Base-by-base conservation (phyloP, 352 stramenopile genomes). In the Globisporangium rhizosaccharum region DNA sequence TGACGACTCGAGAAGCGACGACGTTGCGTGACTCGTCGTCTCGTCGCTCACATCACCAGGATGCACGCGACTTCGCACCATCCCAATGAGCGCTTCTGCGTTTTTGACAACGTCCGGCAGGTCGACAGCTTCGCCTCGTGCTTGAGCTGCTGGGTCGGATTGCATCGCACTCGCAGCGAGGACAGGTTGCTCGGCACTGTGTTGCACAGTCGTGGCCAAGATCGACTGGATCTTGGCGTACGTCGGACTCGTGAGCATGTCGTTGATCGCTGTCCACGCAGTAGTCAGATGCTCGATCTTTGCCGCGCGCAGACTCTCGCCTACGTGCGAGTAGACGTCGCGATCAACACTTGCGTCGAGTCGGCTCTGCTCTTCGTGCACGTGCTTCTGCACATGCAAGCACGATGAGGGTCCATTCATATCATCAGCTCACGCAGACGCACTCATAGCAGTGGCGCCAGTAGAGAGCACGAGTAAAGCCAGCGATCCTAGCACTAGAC, bases 281-380 rank as follows among this genome's bases (percentile, higher is more conserved):
- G 23, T 23, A 2, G 56, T 59, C 0, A 73, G 48, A 30, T 66
- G 59, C 20, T 68, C 26, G 1, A 79, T 28, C 45, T 67, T 68
- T 3, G 65, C 66, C 2, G 54, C 36, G 3, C 76, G 67, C 5
- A 65, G 59, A 12, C 41, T 58, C 46, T 73, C 56, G 8, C 62
- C 53, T 4, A 64, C 60, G 55, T 73, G 65, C 5, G 73, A 77
- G 36, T 73, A 80, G 23, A 82, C 64, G 2, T 65, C 61, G 0
- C 62, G 69, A 42, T 57, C 66, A 1, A 72, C 47, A 0, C 44
- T 65, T 7, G 61, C 54, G 28, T 83, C 72, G 0, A 82, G 51
- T 11, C 56, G 28, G 46, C 47, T 71, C 39, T 84, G 76, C n/a
- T 75, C 60, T 45, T 84, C 67, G 14, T 84, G 67, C 4, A 82